phyloP scores from a whole-genome alignment of 306 rosid genomes.

The Boehmeria nivea region DNA sequence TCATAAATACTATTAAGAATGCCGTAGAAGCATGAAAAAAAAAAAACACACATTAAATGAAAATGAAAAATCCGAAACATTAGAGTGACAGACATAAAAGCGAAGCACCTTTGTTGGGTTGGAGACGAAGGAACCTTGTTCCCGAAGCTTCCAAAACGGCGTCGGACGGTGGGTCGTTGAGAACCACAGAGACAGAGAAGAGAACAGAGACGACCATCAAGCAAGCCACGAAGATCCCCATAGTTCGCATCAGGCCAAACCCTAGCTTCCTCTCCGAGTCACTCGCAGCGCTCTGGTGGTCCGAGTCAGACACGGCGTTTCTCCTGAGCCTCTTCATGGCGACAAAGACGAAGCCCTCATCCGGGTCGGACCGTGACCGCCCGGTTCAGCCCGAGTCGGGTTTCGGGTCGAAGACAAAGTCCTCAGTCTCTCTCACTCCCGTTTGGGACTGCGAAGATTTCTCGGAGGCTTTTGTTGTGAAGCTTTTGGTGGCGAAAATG shows the following conservation, averaged over 20 bases:
- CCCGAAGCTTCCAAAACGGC: conserved; percentile 34
- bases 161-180: conserved; percentile 77
- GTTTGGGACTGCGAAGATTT: no score
- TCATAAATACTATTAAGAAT: no score
- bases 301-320: conserved; percentile 28
- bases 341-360: conserved; percentile 22
- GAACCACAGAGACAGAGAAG: conserved; percentile 64
- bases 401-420: conserved; percentile 4
- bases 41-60: background rate
- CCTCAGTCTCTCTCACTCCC: background rate
- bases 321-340: conserved; percentile 51
- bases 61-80: background rate
- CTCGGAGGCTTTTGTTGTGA: no score
- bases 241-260: conserved; percentile 38
- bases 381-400: conserved; percentile 12
- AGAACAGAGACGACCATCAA: conserved; percentile 61
- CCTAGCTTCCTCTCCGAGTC: conserved; percentile 32
- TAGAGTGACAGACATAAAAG: background rate
- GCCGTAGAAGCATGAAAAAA: conserved; percentile 6
- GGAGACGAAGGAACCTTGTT: conserved; percentile 18
- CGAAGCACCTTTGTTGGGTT: conserved; percentile 35
- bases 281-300: conserved; percentile 11
- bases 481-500: no score
- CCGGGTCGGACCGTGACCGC: conserved; percentile 22
- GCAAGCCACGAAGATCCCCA: conserved; percentile 54